These are phyloP conservation scores for Cladosporium sp. DNA, from an alignment of 2,329 filamentous ascomycete species.

Conservation along the genomic window DNA sequence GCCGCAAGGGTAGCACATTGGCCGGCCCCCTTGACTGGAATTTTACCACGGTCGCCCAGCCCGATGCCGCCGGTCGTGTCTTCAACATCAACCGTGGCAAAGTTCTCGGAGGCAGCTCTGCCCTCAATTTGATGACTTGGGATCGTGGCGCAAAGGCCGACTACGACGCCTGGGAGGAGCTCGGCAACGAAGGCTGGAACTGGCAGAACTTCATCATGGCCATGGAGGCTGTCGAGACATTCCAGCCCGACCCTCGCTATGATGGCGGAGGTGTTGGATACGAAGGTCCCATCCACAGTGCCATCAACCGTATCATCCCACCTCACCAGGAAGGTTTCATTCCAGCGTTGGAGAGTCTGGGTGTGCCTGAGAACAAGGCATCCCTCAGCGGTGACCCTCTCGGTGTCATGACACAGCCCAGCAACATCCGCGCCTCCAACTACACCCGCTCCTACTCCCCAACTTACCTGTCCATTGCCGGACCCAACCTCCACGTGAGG, in stretches of 20 bases:
- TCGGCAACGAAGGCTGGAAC: slow-evolving; percentile 36
- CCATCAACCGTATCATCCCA: slow-evolving; percentile 48
- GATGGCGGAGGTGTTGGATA: slow-evolving; percentile 31
- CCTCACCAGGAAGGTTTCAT: slow-evolving; percentile 47
- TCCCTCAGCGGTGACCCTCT: slow-evolving; percentile 53
- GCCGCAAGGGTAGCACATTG: slow-evolving; percentile 27
- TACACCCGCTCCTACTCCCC: slow-evolving; percentile 53
- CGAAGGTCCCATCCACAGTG: slow-evolving; percentile 36
- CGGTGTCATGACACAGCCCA: slow-evolving; percentile 54
- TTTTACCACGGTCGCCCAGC: slow-evolving; percentile 37
- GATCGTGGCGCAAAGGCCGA: slow-evolving; percentile 36
- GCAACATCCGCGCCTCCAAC: slow-evolving; percentile 49
- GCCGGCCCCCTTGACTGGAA: slow-evolving; percentile 41
- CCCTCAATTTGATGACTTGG: slow-evolving; percentile 34
- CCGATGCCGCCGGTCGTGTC: slow-evolving; percentile 8
- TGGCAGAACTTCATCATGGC: slow-evolving; percentile 27
- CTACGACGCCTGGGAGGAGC: slow-evolving; percentile 39
- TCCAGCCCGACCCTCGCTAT: slow-evolving; percentile 17
- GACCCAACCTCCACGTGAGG: slow-evolving; percentile 45
- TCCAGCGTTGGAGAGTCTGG: slow-evolving; percentile 50
- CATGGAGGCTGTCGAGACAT: slow-evolving; percentile 20
- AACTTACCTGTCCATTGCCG: slow-evolving; percentile 45
- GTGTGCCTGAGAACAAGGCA: slow-evolving; percentile 43
- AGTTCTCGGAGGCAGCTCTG: slow-evolving; percentile 32
- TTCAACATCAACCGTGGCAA: slow-evolving; percentile 28